phyloP scores from a whole-genome alignment of 441 rosid genomes.

The Populus hybrid region DNA sequence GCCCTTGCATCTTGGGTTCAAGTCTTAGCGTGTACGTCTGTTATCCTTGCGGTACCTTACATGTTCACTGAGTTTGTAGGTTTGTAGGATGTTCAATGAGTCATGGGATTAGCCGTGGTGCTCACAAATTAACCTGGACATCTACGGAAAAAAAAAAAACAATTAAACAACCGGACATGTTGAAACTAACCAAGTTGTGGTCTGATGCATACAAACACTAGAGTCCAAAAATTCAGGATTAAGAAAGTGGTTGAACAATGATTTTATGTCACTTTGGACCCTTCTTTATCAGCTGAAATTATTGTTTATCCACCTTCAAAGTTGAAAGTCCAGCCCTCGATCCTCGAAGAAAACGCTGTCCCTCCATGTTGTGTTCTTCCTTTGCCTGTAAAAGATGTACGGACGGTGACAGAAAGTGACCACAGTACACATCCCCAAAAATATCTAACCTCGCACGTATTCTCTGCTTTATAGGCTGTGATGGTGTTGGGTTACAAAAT shows the following conservation, averaged over 20 bases:
- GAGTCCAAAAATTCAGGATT: neutral
- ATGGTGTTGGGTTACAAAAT: conserved; percentile 14
- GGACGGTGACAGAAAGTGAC: conserved; percentile 31
- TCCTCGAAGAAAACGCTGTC: conserved; percentile 11
- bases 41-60: too few species aligned
- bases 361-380: conserved; percentile 3
- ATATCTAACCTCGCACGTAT: conserved; percentile 1
- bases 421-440: conserved; percentile 15
- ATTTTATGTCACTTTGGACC: conserved; percentile 22
- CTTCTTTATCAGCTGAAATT: conserved; percentile 27
- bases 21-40: too few species aligned
- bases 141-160: too few species aligned
- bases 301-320: conserved; percentile 28
- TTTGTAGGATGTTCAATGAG: too few species aligned
- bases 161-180: neutral
- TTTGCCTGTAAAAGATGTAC: conserved; percentile 23
- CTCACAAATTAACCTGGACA: too few species aligned
- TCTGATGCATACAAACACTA: conserved; percentile 11
- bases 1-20: too few species aligned
- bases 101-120: too few species aligned
- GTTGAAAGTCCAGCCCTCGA: conserved; percentile 25
- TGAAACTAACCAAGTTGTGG: conserved; percentile 11
- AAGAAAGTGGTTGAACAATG: conserved; percentile 17
- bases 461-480: conserved; percentile 6
- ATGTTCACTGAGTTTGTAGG: too few species aligned